phyloP scores from a whole-genome alignment of 305 asterid species.

The Fraxinus xanthoxyloides region DNA sequence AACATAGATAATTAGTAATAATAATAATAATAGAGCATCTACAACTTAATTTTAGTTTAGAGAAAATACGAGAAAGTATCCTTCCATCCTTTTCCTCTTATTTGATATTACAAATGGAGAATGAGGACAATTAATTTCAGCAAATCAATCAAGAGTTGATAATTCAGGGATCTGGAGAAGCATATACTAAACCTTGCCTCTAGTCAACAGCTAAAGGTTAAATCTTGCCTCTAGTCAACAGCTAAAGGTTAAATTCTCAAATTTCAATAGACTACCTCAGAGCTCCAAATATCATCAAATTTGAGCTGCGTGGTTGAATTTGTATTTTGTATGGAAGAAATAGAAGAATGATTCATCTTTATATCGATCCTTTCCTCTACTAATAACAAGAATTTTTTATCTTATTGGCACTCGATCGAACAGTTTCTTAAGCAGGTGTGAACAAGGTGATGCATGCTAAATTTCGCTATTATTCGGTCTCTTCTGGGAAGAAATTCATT shows the following conservation, averaged over 20 bases:
- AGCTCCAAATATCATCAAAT: not conserved
- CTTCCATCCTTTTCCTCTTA: not conserved
- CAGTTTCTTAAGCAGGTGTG: constrained; percentile 5
- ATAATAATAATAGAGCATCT: not conserved
- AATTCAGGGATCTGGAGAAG: not conserved
- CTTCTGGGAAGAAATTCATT: not conserved
- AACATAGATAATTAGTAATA: not conserved
- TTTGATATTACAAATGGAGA: not conserved
- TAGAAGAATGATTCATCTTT: not conserved
- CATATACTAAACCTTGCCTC: not conserved
- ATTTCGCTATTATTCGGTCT: not conserved
- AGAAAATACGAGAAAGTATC: not conserved
- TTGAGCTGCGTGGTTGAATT: not conserved
- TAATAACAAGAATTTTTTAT: not conserved
- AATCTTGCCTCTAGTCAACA: not conserved
- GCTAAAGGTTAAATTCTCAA: not conserved
- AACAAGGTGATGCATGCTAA: not conserved
- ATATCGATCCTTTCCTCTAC: not conserved
- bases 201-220: not conserved
- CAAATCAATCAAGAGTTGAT: not conserved
- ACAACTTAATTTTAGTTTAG: not conserved
- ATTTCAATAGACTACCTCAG: not conserved
- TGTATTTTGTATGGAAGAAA: not conserved
- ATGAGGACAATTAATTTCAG: not conserved
- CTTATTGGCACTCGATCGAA: not conserved